Evolutionary conservation across 2,329 filamentous ascomycete genomes (phyloP), one percentile per base, ranked within the genome.

Genomic region (Colletotrichum musicola): DNA sequence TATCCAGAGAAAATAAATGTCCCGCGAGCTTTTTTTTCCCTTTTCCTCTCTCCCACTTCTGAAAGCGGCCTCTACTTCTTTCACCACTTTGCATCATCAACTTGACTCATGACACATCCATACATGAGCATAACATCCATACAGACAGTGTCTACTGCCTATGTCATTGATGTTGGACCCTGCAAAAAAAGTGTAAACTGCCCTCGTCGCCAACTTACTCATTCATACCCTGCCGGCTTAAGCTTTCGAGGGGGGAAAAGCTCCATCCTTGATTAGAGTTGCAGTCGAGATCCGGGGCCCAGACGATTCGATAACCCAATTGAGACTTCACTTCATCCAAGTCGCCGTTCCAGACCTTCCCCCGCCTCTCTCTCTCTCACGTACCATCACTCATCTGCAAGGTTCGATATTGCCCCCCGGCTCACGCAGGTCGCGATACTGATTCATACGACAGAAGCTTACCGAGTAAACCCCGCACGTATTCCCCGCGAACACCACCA

Each of bases 51-150:
- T 25, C 62, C 42, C 57, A 20, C 35, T n/a, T 27, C 62, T 67
- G 59, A 35, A 51, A 30, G 42, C 62, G n/a, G 62, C 60, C 47
- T n/a, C 35, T 14, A 20, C 46, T 18, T 62, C 25, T 40, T 18
- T 38, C n/a, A 22, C 35, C 42, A 22, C 49, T 50, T 13, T 46
- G 20, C 18, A 25, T 13, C 14, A n/a, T 20, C 25, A 20, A 38
- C 50, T 65, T 61, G 62, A 68, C 66, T 68, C 55, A 40, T 68
- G 53, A 49, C 61, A 53, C 40, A 10, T 35, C 30, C 30, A 35
- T 5, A 35, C 30, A 35, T 35, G 10, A 35, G 30, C 30, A 35
- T 9, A 35, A 10, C 30, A 35, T 35, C 30, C 30, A 10, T 10
- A 7, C 7, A 35, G 9, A 35, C 30, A 9, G 7, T 35, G 30